A percentile compares a stretch with the other conserved stretches of the same genome.
Evolutionary conservation across 177 flowering plant species (phyloP).

Genomic region (Telopea speciosissima): DNA sequence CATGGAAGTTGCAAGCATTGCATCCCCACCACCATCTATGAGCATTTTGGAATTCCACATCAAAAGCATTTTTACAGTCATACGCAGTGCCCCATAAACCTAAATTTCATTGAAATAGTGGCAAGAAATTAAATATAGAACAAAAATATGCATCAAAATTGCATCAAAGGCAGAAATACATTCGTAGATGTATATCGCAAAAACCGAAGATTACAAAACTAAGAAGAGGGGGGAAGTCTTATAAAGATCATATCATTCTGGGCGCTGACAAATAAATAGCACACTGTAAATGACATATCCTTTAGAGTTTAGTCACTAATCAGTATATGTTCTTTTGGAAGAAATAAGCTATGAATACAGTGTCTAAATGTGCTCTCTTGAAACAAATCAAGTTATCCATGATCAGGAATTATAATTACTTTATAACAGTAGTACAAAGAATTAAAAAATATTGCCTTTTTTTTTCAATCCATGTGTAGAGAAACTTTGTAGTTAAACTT

Average conservation of each 20-base stretch:
- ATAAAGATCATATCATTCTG: not conserved
- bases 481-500: no score
- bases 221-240: not conserved
- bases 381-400: not conserved
- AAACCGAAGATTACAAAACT: not conserved
- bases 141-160: not conserved
- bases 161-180: constrained; percentile 1
- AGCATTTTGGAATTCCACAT: constrained; percentile 94
- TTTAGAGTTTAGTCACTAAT: no score
- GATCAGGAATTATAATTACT: not conserved
- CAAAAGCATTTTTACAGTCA: constrained; percentile 90
- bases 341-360: not conserved
- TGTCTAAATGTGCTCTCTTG: not conserved
- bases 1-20: constrained; percentile 74
- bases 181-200: not conserved
- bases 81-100: constrained; percentile 97
- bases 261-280: not conserved
- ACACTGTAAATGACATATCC: not conserved
- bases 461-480: not conserved
- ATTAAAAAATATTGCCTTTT: no score
- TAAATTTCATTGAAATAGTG: constrained; percentile 20
- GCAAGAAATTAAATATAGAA: not conserved
- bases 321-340: not conserved
- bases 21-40: constrained; percentile 85
- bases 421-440: no score